Evolutionary conservation across 345 rosid species (phyloP).

Genomic region (Ricinus communis): DNA sequence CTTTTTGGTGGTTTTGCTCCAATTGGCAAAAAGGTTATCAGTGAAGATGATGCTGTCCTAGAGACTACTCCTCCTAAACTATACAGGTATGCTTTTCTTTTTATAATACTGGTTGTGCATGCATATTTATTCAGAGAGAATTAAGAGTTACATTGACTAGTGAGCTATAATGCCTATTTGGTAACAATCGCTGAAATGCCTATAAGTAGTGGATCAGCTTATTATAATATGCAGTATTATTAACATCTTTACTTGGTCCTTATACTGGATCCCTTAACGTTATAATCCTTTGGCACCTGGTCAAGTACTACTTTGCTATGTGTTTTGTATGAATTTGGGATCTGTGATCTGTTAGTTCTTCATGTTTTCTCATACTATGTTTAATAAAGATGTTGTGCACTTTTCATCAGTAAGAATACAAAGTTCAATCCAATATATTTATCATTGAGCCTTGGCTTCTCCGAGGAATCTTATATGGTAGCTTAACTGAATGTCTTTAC

Average conservation of each 20-base stretch:
- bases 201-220: not conserved
- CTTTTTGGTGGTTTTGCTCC: constrained; percentile 98
- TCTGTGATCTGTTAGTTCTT: not conserved
- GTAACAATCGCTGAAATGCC: not conserved
- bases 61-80: constrained; percentile 76
- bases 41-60: constrained; percentile 73
- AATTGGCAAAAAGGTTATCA: constrained; percentile 72
- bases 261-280: not conserved
- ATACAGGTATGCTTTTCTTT: constrained; percentile 49
- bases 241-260: not conserved
- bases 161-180: constrained; percentile 3
- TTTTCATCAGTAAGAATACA: not conserved
- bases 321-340: not conserved
- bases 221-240: not conserved
- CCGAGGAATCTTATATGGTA: not conserved
- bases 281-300: not conserved
- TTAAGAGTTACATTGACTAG: not conserved
- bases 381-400: not conserved
- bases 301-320: not conserved
- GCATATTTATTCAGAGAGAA: constrained; percentile 13
- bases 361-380: not conserved
- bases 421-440: not conserved
- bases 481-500: no score
- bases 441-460: not conserved
- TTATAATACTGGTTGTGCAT: constrained; percentile 16